Evolutionary conservation across 495 filamentous ascomycete species (phyloP).

Genomic region (Aspergillus homomorphus): DNA sequence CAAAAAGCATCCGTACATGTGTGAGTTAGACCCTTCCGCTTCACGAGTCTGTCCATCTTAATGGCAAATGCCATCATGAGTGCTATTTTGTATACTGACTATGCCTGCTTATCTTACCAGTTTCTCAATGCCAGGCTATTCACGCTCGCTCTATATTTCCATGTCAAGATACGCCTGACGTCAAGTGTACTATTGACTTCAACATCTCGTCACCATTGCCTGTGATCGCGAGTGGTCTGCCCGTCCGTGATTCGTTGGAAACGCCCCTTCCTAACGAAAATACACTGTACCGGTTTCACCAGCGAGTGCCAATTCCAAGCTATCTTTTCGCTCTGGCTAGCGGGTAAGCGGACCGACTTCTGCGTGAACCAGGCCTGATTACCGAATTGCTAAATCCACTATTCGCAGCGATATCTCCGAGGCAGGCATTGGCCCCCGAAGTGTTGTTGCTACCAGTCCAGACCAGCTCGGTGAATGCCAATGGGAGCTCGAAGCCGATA

Average conservation of each 20-base stretch:
- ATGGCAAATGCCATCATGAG: background rate
- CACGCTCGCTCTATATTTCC: slow-evolving; percentile 90
- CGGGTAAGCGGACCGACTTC: slow-evolving; percentile 44
- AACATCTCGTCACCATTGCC: slow-evolving; percentile 82
- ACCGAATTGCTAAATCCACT: background rate
- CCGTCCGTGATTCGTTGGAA: slow-evolving; percentile 51
- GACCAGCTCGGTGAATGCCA: slow-evolving; percentile 80
- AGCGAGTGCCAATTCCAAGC: slow-evolving; percentile 87
- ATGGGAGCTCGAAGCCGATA: slow-evolving; percentile 86
- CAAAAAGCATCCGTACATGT: slow-evolving; percentile 93
- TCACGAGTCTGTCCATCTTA: slow-evolving; percentile 1
- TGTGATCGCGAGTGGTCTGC: slow-evolving; percentile 82
- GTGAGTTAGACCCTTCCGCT: slow-evolving; percentile 35
- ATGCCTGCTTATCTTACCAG: slow-evolving; percentile 22
- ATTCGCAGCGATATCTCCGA: slow-evolving; percentile 65
- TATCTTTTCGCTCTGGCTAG: slow-evolving; percentile 92
- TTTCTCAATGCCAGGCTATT: slow-evolving; percentile 97
- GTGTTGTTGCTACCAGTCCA: slow-evolving; percentile 78
- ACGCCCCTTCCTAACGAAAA: slow-evolving; percentile 35
- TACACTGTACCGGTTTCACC: slow-evolving; percentile 74
- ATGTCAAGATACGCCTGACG: slow-evolving; percentile 93
- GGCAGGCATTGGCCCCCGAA: slow-evolving; percentile 81
- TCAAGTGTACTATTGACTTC: slow-evolving; percentile 88
- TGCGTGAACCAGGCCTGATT: background rate
- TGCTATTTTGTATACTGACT: background rate